These are phyloP conservation scores for Suillus americanus DNA, from an alignment of 768 basidiomycete species.

Conservation along the genomic window DNA sequence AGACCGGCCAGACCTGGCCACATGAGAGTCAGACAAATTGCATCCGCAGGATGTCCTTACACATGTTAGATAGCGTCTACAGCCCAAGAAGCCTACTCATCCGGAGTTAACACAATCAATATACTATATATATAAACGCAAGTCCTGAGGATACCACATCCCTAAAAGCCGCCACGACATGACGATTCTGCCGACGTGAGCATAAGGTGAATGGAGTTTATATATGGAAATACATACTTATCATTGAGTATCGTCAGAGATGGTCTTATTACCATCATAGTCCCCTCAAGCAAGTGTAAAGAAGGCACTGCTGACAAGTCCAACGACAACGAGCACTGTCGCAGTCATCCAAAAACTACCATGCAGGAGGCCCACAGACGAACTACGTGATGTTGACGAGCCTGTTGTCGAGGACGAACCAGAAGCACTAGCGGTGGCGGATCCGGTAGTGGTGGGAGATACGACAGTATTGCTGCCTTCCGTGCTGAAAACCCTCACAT, in stretches of 20 bases:
- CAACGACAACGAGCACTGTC: conserved; percentile 12
- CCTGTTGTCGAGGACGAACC: conserved; percentile 12
- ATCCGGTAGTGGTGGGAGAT: conserved; percentile 14
- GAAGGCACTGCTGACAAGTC: conserved; percentile 4
- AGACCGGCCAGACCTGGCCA: not conserved
- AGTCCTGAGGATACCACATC: not conserved
- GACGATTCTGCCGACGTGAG: not conserved
- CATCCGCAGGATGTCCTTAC: too few relatives aligned
- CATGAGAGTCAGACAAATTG: too few relatives aligned
- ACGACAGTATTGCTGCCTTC: conserved; percentile 28
- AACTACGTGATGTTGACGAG: conserved; percentile 10
- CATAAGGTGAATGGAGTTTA: not conserved
- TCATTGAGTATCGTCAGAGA: not conserved
- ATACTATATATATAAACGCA: not conserved
- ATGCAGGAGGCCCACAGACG: conserved; percentile 5
- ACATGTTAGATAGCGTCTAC: not conserved
- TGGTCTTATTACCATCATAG: not conserved
- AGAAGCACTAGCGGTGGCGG: not conserved
- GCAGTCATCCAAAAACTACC: conserved; percentile 9
- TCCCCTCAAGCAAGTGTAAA: not conserved
- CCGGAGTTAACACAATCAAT: not conserved
- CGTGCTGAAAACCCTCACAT: conserved; percentile 49
- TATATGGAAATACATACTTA: not conserved
- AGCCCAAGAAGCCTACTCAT: too few relatives aligned
- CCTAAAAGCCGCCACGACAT: not conserved